Evolutionary conservation across 208 protist genomes (phyloP).

Genomic region (Paratrypanosoma confusum): DNA sequence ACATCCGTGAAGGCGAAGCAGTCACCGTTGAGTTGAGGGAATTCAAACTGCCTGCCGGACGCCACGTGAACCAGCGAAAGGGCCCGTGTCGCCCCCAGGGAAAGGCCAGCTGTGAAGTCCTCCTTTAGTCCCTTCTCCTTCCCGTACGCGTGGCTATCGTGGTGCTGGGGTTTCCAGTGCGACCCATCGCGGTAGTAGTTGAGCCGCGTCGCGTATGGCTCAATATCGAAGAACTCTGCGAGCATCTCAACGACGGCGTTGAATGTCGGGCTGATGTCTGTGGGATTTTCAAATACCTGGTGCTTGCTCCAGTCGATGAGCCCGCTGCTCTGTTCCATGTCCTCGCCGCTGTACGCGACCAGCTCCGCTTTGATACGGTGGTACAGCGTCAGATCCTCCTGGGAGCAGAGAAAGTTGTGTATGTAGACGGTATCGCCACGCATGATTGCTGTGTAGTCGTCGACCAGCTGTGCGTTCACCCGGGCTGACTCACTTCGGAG

Average conservation of each 20-base stretch:
- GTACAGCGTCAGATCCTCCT: slow-evolving; percentile 49
- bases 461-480: slow-evolving; percentile 54
- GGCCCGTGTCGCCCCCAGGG: slow-evolving; percentile 69
- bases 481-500: slow-evolving; percentile 56
- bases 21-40: slow-evolving; percentile 87
- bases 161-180: slow-evolving; percentile 91
- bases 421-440: slow-evolving; percentile 81
- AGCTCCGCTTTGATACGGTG: slow-evolving; percentile 59
- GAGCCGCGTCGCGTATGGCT: slow-evolving; percentile 83
- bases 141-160: slow-evolving; percentile 89
- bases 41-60: slow-evolving; percentile 75
- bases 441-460: slow-evolving; percentile 57
- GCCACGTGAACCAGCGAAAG: slow-evolving; percentile 85
- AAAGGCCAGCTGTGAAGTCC: slow-evolving; percentile 88
- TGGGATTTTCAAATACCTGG: slow-evolving; percentile 85
- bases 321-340: slow-evolving; percentile 37
- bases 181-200: slow-evolving; percentile 88
- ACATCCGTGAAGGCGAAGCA: slow-evolving; percentile 88
- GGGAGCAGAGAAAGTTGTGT: slow-evolving; percentile 62
- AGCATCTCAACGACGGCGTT: slow-evolving; percentile 80
- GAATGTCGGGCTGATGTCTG: slow-evolving; percentile 70
- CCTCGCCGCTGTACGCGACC: slow-evolving; percentile 41
- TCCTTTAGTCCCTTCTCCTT: slow-evolving; percentile 25
- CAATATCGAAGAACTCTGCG: slow-evolving; percentile 80
- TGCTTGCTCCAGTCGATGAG: slow-evolving; percentile 89